These are phyloP conservation scores for Favolaschia claudopus DNA, from an alignment of 768 basidiomycete genomes.

Conservation along the genomic window DNA sequence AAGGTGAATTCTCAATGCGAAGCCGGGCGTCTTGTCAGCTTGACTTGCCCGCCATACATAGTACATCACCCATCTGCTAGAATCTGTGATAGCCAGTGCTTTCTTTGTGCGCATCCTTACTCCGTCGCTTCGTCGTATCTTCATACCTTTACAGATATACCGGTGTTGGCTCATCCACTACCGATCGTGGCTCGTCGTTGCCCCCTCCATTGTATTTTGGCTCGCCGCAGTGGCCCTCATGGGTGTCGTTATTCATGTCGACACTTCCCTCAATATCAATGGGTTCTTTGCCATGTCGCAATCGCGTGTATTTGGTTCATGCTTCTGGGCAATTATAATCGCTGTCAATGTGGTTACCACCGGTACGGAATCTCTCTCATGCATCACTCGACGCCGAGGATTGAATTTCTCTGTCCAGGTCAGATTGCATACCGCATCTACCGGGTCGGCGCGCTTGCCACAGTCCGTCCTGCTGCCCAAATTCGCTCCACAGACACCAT, in stretches of 20 bases:
- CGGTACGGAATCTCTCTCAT: background rate
- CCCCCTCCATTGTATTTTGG: constrained; percentile 8
- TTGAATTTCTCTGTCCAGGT: background rate
- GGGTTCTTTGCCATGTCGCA: constrained; percentile 4
- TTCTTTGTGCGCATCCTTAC: constrained; percentile 10
- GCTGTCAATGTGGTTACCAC: constrained; percentile 18
- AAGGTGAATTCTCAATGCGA: background rate
- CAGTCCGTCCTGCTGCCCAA: background rate
- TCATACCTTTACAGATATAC: constrained; percentile 14
- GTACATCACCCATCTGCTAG: constrained; percentile 12
- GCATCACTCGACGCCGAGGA: no score
- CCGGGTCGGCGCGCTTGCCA: background rate
- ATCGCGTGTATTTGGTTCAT: background rate
- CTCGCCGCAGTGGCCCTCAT: constrained; percentile 13
- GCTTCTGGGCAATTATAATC: constrained; percentile 19
- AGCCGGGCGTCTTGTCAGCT: background rate
- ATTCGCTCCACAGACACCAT: background rate
- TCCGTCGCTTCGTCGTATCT: background rate
- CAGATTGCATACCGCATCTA: constrained; percentile 12
- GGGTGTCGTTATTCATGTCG: constrained; percentile 15
- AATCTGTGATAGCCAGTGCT: constrained; percentile 13
- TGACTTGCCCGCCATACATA: background rate
- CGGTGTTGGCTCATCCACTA: constrained; percentile 21
- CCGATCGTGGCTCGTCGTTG: constrained; percentile 7
- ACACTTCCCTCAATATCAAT: background rate